Base-by-base conservation (phyloP, 352 stramenopile species). In the Pythium guiyangense region DNA sequence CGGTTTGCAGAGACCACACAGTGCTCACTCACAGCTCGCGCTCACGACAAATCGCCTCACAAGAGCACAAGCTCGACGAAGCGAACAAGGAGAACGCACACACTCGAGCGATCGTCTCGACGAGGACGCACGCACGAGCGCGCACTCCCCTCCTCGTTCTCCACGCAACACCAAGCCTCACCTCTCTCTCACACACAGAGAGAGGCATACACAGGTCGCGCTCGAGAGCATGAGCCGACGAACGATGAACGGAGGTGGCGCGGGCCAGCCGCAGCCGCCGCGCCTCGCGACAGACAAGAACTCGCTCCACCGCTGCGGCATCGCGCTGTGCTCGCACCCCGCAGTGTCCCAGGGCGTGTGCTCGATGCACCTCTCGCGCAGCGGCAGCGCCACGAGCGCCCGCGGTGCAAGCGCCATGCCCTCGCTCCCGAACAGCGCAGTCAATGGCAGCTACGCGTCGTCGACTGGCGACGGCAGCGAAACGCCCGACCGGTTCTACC, bases 321-420 rank as follows among this genome's bases (percentile, higher is more conserved):
- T 93, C 57, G 79, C 75, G 40, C 64, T 93, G 18, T 93, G 83
- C 71, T 84, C 83, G 10, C 84, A 91, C 61, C 77, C 84, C 17
- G 80, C 83, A 17, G 77, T 90, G 39, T 79, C 83, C 11, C 73
- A 91, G 52, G 79, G 80, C 37, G 79, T 93, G 20, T 93, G 83
- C 60, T 71, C 79, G 37, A 81, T 90, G 66, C 83, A 93, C 52
- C 67, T 89, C 50, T 86, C 79, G 17, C 75, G 77, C 43, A 37
- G 53, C 57, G 6, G 20, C 18, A 34, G 9, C 45, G 34, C 40
- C 12, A 52, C 48, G n/a, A 42, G 35, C 37, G 47, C 52, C 43
- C 40, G 54, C 29, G 17, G 1, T 61, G 31, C 31, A 10, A 37
- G 31, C 31, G 31, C 31, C 9, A 37, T 37, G 31, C 31, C 31